Evolutionary conservation across 176 grass and related monocot genomes (phyloP).

Genomic region (Oryza glumipatula): DNA sequence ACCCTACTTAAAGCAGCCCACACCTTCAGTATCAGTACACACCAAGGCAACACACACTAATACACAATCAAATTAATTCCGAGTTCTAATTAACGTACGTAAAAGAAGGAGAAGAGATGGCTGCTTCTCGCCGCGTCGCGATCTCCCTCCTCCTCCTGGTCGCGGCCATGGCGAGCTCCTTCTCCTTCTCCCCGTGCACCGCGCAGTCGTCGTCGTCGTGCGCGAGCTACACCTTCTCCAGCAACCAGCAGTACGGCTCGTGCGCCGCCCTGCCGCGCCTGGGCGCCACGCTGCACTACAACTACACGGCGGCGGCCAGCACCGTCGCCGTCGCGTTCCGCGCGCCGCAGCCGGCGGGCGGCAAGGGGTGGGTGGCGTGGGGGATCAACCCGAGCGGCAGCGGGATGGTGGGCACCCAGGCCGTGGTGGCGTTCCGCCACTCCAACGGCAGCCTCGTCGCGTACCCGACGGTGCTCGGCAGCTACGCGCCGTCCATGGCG

Average conservation of each 20-base stretch:
- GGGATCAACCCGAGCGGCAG: slow-evolving; percentile 70
- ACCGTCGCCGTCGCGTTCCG: slow-evolving; percentile 68
- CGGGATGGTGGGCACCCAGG: slow-evolving; percentile 79
- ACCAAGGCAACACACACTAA: not conserved
- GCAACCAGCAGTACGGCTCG: slow-evolving; percentile 57
- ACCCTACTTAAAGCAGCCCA: not conserved
- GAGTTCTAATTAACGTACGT: not conserved
- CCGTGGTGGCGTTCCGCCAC: slow-evolving; percentile 64
- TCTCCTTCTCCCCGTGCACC: not conserved
- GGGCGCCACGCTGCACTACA: slow-evolving; percentile 86
- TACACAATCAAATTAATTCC: not conserved
- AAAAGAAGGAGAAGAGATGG: slow-evolving; percentile 19
- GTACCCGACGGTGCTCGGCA: slow-evolving; percentile 73
- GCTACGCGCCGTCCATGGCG: slow-evolving; percentile 81
- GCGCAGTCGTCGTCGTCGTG: slow-evolving; percentile 26
- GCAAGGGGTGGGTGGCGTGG: slow-evolving; percentile 78
- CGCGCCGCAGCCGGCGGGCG: slow-evolving; percentile 42
- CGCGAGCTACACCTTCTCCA: slow-evolving; percentile 71
- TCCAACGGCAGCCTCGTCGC: slow-evolving; percentile 72
- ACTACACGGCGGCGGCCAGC: slow-evolving; percentile 46
- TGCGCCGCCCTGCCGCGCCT: slow-evolving; percentile 66
- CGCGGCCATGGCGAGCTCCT: not conserved
- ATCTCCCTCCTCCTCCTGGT: slow-evolving; percentile 33
- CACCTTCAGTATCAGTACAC: not conserved
- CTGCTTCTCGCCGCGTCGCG: slow-evolving; percentile 10